Evolutionary conservation across 2,329 filamentous ascomycete species (phyloP).

Genomic region (Ceratocystis harringtonii): DNA sequence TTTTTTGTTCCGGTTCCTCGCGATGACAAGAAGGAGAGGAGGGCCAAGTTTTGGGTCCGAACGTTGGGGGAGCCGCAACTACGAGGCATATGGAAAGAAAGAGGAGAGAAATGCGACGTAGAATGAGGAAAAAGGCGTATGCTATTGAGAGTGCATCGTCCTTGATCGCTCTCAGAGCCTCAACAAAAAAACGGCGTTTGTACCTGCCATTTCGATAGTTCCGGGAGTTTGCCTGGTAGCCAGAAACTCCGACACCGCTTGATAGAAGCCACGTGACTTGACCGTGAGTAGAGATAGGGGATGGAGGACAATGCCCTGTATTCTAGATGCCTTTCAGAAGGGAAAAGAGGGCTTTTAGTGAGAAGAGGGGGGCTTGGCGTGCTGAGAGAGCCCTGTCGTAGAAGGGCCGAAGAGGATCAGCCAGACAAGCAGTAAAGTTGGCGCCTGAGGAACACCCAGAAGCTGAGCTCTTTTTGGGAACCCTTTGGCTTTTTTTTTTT

Average conservation of each 20-base stretch:
- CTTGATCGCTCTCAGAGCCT: no score
- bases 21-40: slow-evolving; percentile 5
- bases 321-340: neutral
- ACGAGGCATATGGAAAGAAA: neutral
- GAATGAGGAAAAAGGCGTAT: no score
- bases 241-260: slow-evolving; percentile 15
- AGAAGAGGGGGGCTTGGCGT: no score
- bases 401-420: no score
- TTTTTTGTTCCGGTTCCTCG: slow-evolving; percentile 15
- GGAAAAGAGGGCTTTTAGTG: neutral
- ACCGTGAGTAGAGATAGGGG: neutral
- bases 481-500: neutral
- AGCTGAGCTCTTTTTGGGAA: neutral
- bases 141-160: no score
- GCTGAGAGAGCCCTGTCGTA: no score
- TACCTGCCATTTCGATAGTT: slow-evolving; percentile 5
- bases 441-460: neutral
- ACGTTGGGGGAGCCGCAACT: neutral
- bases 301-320: neutral
- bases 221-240: neutral
- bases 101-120: neutral
- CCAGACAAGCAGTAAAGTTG: no score
- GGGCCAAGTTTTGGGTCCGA: slow-evolving; percentile 6
- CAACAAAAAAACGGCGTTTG: slow-evolving; percentile 5
- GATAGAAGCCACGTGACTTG: slow-evolving; percentile 7